These are phyloP conservation scores for Psilocybe tampanensis DNA, from an alignment of 768 basidiomycete genomes.

Conservation along the genomic window DNA sequence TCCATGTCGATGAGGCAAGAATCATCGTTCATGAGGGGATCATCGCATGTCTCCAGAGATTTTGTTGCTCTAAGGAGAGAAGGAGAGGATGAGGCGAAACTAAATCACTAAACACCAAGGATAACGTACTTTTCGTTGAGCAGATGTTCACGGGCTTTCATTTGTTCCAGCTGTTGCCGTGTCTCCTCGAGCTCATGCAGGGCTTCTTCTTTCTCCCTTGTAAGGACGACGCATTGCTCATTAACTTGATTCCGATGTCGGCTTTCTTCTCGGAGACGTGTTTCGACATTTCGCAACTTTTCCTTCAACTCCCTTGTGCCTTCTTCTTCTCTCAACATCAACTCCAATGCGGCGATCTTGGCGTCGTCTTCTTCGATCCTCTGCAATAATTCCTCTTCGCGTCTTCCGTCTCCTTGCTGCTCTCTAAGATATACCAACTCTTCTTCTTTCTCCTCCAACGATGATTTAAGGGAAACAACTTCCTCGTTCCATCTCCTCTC, in stretches of 20 bases:
- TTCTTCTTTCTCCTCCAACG: conserved; percentile 58
- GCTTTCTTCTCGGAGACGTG: conserved; percentile 43
- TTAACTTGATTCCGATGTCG: conserved; percentile 42
- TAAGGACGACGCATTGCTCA: conserved; percentile 44
- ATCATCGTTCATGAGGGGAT: conserved; percentile 20
- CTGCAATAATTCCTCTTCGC: conserved; percentile 64
- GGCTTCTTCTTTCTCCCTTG: conserved; percentile 55
- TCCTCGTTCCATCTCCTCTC: conserved; percentile 50
- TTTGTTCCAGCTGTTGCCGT: conserved; percentile 31
- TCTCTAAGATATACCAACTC: conserved; percentile 52
- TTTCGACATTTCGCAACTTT: conserved; percentile 40
- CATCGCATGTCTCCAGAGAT: conserved; percentile 21
- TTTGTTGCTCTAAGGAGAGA: conserved; percentile 16
- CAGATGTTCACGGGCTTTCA: conserved; percentile 23
- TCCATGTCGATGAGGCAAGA: conserved; percentile 23
- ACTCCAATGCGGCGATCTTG: conserved; percentile 61
- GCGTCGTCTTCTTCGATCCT: conserved; percentile 76
- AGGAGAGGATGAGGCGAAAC: neutral
- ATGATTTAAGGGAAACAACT: conserved; percentile 43
- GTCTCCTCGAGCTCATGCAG: conserved; percentile 44
- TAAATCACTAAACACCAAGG: neutral
- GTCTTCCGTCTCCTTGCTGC: conserved; percentile 41
- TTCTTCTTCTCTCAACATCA: conserved; percentile 43
- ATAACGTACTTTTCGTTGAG: conserved; percentile 22
- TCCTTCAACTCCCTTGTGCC: conserved; percentile 39